Evolutionary conservation across 345 rosid genomes (phyloP).

Genomic region (Limnanthes douglasii): DNA sequence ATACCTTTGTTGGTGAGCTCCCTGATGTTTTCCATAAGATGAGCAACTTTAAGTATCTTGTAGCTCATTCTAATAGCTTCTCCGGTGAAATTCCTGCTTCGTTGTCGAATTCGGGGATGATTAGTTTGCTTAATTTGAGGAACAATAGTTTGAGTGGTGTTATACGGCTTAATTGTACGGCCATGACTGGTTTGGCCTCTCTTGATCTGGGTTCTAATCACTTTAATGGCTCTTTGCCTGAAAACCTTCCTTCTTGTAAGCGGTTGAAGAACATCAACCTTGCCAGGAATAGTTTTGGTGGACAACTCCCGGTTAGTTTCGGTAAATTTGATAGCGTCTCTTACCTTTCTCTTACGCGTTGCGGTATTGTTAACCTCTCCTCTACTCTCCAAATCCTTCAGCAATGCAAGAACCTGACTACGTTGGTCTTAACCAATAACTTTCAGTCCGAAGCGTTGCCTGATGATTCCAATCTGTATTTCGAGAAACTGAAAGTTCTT

Average conservation of each 20-base stretch:
- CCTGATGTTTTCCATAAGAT: conserved; percentile 41
- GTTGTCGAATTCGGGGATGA: conserved; percentile 30
- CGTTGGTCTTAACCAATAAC: conserved; percentile 52
- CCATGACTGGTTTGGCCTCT: conserved; percentile 35
- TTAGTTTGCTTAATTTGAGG: conserved; percentile 46
- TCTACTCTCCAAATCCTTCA: conserved; percentile 44
- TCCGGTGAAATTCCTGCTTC: conserved; percentile 42
- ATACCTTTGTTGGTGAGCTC: conserved; percentile 33
- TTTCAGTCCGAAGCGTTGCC: conserved; percentile 49
- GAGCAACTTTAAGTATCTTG: conserved; percentile 17
- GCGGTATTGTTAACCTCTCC: conserved; percentile 35
- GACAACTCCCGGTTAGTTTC: conserved; percentile 52
- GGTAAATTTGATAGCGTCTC: conserved; percentile 36
- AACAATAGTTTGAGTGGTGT: conserved; percentile 52
- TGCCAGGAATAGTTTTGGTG: conserved; percentile 41
- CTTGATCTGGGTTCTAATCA: conserved; percentile 54
- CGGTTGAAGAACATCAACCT: conserved; percentile 37
- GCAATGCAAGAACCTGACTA: conserved; percentile 43
- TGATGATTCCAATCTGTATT: conserved; percentile 20
- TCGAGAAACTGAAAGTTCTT: conserved; percentile 45
- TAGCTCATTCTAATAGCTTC: conserved; percentile 38
- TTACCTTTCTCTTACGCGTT: conserved; percentile 47
- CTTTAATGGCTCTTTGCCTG: conserved; percentile 41
- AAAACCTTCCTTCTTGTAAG: conserved; percentile 38
- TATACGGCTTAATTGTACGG: conserved; percentile 39